Percentiles rank a stretch among this genome's conserved stretches.
Evolutionary conservation across 78 protist genomes (phyloP).

Genomic region (Polysphondylium violaceum): DNA sequence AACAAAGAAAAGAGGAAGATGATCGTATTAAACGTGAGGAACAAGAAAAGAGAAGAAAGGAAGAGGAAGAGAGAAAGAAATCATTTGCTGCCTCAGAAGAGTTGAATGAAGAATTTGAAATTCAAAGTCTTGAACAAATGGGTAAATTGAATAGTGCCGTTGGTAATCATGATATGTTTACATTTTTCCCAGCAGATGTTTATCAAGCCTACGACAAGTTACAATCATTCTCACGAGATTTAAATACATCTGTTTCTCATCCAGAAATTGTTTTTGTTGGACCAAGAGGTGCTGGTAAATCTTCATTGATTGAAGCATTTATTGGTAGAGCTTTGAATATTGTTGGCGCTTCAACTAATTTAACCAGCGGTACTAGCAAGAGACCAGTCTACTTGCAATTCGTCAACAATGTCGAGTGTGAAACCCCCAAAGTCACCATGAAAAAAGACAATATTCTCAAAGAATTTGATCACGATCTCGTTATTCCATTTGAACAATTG

Average conservation of each 20-base stretch:
- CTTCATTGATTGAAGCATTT: conserved; percentile 81
- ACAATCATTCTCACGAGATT: conserved; percentile 75
- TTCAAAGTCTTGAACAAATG: conserved; percentile 52
- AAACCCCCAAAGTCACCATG: conserved; percentile 62
- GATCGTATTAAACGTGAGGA: conserved; percentile 3
- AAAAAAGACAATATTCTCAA: conserved; percentile 63
- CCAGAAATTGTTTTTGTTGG: conserved; percentile 87
- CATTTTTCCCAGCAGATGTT: conserved; percentile 62
- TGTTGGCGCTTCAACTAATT: background rate
- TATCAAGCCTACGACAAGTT: conserved; percentile 71
- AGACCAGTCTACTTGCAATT: conserved; percentile 70
- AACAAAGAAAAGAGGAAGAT: conserved; percentile 19
- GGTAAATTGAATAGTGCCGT: conserved; percentile 1
- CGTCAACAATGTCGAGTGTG: conserved; percentile 42
- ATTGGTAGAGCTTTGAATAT: conserved; percentile 81
- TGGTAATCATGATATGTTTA: conserved; percentile 37
- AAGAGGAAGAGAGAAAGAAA: conserved; percentile 3
- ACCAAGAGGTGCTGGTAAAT: conserved; percentile 76
- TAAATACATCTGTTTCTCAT: conserved; percentile 54
- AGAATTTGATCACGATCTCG: conserved; percentile 80
- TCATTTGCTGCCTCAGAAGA: conserved; percentile 37
- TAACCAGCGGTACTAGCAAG: conserved; percentile 42
- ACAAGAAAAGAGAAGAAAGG: conserved; percentile 23
- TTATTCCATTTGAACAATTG: conserved; percentile 69
- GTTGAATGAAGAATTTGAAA: conserved; percentile 73